A percentile compares a stretch with the other conserved stretches of the same genome.
phyloP scores from a whole-genome alignment of 2,329 filamentous ascomycete species.

The Colletotrichum falcatum region DNA sequence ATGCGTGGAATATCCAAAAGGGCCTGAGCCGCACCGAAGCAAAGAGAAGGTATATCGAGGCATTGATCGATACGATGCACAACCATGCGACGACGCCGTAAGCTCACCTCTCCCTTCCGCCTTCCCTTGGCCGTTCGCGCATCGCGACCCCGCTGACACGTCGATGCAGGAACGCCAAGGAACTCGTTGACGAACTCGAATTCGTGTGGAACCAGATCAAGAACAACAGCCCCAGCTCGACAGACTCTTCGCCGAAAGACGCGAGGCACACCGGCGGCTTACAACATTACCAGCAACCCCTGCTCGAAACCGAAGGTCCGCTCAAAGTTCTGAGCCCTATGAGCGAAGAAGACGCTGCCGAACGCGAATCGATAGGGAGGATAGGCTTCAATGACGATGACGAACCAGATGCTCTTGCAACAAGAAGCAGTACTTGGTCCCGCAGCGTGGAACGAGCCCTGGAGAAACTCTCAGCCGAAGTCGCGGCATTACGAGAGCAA shows the following conservation, averaged over 20 bases:
- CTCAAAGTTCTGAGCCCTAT: constrained; percentile 85
- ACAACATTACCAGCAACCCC: constrained; percentile 60
- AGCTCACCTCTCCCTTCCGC: constrained; percentile 48
- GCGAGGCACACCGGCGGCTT: constrained; percentile 50
- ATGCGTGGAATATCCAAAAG: constrained; percentile 93
- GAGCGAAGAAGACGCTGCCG: constrained; percentile 82
- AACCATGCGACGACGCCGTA: constrained; percentile 88
- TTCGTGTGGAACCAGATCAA: constrained; percentile 99
- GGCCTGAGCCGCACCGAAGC: constrained; percentile 89
- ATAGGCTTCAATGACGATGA: constrained; percentile 59
- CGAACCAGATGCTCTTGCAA: constrained; percentile 57
- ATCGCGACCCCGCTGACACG: constrained; percentile 28
- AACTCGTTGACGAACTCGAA: constrained; percentile 93
- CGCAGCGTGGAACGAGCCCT: constrained; percentile 86
- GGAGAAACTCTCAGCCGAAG: constrained; percentile 90
- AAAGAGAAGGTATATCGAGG: constrained; percentile 93
- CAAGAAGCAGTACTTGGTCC: constrained; percentile 74
- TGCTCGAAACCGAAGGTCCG: constrained; percentile 64
- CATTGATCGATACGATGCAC: constrained; percentile 96
- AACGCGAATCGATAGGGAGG: constrained; percentile 63
- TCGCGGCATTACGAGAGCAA: constrained; percentile 92
- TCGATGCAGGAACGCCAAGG: constrained; percentile 75
- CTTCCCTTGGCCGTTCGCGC: neutral
- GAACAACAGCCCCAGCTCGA: constrained; percentile 78
- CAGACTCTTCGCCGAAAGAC: constrained; percentile 67